Base-by-base conservation (phyloP, 768 basidiomycete species). In the Mycena belliarum region DNA sequence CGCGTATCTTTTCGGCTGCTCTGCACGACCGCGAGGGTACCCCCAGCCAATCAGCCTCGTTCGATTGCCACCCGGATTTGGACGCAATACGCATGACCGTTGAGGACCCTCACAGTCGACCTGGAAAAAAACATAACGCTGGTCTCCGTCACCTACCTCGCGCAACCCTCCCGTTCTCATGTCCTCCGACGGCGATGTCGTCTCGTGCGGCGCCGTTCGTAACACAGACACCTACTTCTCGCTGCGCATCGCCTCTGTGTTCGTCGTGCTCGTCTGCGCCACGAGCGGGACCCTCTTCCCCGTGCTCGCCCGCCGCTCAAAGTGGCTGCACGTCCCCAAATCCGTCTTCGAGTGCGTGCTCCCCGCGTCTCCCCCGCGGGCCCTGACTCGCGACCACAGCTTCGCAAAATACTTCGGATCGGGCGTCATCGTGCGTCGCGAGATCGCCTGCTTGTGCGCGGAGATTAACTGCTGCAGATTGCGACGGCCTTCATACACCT, bases 391-490 rank as follows among this genome's bases (percentile, higher is more conserved):
- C 29, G 33, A 16, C 6, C 7, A 15, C 41, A 90, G 89, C 47
- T 93, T 94, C 69, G 88, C 91, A 25, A 95, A 93, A 73, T 95
- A 88, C 70, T 96, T 96, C 72, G 93, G 93, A 40, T 93, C 91
- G 21, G 93, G 93, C 37, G 91, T 93, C 49, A 92, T 93, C 66
- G 89, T 91, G 87, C 75, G 16, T 38, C 15, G 15, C 20, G 59
- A 40, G 29, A 12, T 32, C 29, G 29, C 12, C 29, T 32, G 29
- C 29, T 20, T 11, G 35, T 37, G 18, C 20, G 56, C 40, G 51
- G 23, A 49, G 47, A 38, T 49, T 37, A 58, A 37, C 28, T 23
- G 14, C 20, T 46, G 25, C 62, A 92, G 90, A 88, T 97, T 56
- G 93, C 93, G 1, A 96, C 94, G 2, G 88, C 92, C 0, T 96